phyloP scores from a whole-genome alignment of 1,139 yeast genomes.

The Suhomyces choctaworum region DNA sequence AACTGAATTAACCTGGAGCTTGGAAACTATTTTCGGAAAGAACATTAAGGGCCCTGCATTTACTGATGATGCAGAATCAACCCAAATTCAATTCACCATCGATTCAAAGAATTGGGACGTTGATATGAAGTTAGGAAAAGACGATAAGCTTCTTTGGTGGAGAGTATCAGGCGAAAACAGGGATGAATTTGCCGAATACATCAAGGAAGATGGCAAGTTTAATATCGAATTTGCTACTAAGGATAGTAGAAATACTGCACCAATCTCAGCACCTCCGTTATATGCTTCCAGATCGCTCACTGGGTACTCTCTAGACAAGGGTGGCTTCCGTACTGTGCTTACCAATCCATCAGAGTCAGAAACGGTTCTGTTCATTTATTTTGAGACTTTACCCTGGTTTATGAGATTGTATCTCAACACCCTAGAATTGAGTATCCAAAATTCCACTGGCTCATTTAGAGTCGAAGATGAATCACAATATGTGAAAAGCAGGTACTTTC shows the following conservation, averaged over 20 bases:
- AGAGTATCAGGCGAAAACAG: slow-evolving; percentile 12
- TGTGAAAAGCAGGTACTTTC: slow-evolving; percentile 58
- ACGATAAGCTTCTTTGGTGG: slow-evolving; percentile 15
- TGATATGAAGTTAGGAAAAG: slow-evolving; percentile 22
- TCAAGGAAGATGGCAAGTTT: slow-evolving; percentile 34
- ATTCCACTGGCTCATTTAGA: slow-evolving; percentile 17
- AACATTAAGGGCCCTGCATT: slow-evolving; percentile 64
- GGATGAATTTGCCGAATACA: slow-evolving; percentile 20
- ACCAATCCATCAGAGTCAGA: slow-evolving; percentile 56
- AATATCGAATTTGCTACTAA: slow-evolving; percentile 42
- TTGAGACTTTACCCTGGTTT: slow-evolving; percentile 92
- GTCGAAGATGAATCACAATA: slow-evolving; percentile 27
- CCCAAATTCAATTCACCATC: slow-evolving; percentile 46
- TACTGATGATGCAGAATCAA: slow-evolving; percentile 35
- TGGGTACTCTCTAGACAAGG: slow-evolving; percentile 88
- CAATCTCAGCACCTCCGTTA: slow-evolving; percentile 58
- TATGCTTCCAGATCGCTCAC: slow-evolving; percentile 81
- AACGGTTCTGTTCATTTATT: slow-evolving; percentile 57
- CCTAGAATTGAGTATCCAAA: slow-evolving; percentile 31
- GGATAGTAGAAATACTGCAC: slow-evolving; percentile 35
- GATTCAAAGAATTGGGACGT: slow-evolving; percentile 52
- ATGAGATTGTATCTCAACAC: slow-evolving; percentile 82
- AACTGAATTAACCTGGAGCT: slow-evolving; percentile 51
- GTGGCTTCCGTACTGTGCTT: slow-evolving; percentile 81
- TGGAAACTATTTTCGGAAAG: slow-evolving; percentile 71